A percentile compares a stretch with the other conserved stretches of the same genome.
phyloP scores from a whole-genome alignment of 495 filamentous ascomycete genomes.

The Aspergillus sclerotiicarbonarius region DNA sequence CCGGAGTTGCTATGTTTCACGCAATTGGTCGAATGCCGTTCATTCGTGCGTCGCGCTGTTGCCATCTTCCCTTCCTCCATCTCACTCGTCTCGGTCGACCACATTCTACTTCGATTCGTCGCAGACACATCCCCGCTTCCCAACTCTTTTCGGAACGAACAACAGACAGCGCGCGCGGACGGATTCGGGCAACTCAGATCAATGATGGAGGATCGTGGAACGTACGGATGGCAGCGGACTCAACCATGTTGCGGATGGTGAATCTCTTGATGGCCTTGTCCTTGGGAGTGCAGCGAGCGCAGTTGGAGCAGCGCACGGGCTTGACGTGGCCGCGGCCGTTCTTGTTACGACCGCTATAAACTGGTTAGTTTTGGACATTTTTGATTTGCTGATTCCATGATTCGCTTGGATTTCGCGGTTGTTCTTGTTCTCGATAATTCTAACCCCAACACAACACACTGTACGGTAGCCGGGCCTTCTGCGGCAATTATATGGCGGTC shows the following conservation, averaged over 20 bases:
- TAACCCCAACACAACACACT: not conserved
- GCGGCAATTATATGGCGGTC: constrained; percentile 13
- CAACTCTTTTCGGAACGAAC: constrained; percentile 13
- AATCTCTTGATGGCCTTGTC: constrained; percentile 99
- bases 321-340: constrained; percentile 99
- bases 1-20: not conserved
- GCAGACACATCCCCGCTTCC: not conserved
- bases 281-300: constrained; percentile 99
- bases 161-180: constrained; percentile 18
- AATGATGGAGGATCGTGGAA: constrained; percentile 32
- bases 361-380: constrained; percentile 17
- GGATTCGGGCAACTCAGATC: constrained; percentile 6
- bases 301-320: constrained; percentile 99
- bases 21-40: not conserved
- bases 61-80: not conserved
- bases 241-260: constrained; percentile 99
- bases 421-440: not conserved
- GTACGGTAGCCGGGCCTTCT: not conserved
- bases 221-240: constrained; percentile 99
- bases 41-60: constrained; percentile 10
- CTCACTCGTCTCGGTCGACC: not conserved
- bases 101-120: constrained; percentile 13
- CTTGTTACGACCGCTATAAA: constrained; percentile 92
- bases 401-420: constrained; percentile 7
- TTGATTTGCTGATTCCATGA: not conserved